phyloP scores from a whole-genome alignment of 225 moss, liverwort and hornwort genomes.

The Ulota crispa region DNA sequence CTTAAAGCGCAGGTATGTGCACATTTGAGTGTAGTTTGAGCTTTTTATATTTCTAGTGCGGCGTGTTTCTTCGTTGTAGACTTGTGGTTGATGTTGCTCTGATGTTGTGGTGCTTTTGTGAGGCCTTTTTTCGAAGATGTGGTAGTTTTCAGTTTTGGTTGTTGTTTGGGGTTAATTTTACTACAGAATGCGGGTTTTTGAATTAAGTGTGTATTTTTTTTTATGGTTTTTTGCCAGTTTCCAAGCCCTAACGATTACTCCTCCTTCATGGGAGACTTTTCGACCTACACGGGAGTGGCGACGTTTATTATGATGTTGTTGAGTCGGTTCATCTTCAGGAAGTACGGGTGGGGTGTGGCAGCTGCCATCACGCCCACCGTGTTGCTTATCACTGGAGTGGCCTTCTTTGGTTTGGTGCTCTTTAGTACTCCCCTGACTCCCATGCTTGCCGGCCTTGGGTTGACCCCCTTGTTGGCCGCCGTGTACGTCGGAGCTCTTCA shows the following conservation, averaged over 20 bases:
- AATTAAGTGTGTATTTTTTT: background rate
- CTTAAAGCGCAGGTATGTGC: constrained; percentile 79
- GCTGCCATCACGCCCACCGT: constrained; percentile 94
- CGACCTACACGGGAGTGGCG: constrained; percentile 91
- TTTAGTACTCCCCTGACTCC: constrained; percentile 90
- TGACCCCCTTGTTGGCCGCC: constrained; percentile 94
- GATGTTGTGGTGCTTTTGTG: background rate
- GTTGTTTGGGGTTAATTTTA: background rate
- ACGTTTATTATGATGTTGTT: constrained; percentile 99
- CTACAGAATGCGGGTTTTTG: background rate
- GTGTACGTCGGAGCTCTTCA: constrained; percentile 97
- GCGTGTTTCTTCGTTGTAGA: background rate
- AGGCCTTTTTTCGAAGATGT: background rate
- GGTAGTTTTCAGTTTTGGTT: background rate
- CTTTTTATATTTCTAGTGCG: background rate
- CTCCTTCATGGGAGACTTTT: constrained; percentile 98
- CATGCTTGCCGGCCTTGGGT: constrained; percentile 66
- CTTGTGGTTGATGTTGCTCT: background rate
- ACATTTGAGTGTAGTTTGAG: background rate
- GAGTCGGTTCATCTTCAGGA: constrained; percentile 95
- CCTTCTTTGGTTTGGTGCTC: constrained; percentile 89
- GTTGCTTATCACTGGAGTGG: constrained; percentile 87
- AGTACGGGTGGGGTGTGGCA: constrained; percentile 99
- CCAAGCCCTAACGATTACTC: constrained; percentile 99
- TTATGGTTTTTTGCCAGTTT: constrained; percentile 58